phyloP scores from a whole-genome alignment of 2,329 filamentous ascomycete genomes.

The Cladosporium phlei region DNA sequence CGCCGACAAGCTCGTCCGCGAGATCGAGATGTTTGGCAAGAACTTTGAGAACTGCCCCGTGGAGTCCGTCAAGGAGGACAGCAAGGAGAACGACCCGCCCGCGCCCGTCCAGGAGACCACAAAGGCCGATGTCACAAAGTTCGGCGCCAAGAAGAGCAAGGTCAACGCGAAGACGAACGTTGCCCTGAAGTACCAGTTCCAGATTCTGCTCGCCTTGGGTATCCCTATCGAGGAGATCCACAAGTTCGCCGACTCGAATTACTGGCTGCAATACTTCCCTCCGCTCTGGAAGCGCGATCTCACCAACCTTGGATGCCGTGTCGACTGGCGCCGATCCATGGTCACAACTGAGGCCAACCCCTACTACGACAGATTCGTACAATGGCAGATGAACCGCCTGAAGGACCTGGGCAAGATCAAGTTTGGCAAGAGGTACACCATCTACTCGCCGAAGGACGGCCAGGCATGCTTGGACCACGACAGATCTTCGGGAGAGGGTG shows the following conservation, averaged over 20 bases:
- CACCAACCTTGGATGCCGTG: conserved; percentile 74
- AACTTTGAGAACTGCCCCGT: conserved; percentile 75
- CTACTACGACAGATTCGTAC: conserved; percentile 91
- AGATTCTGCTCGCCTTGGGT: conserved; percentile 88
- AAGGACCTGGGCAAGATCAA: conserved; percentile 88
- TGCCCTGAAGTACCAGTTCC: conserved; percentile 93
- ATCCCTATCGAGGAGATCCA: conserved; percentile 86
- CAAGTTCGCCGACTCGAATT: conserved; percentile 80
- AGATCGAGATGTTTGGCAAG: conserved; percentile 82
- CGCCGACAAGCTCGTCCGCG: conserved; percentile 87
- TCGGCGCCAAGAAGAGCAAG: conserved; percentile 88
- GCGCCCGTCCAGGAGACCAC: conserved; percentile 59
- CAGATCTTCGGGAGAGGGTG: conserved; percentile 71
- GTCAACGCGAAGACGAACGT: conserved; percentile 75
- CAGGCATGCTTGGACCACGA: conserved; percentile 88
- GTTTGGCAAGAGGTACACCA: conserved; percentile 87
- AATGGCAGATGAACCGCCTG: conserved; percentile 95
- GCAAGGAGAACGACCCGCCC: conserved; percentile 40
- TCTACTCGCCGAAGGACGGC: conserved; percentile 85
- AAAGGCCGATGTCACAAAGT: conserved; percentile 85
- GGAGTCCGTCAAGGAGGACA: conserved; percentile 46
- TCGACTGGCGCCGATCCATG: conserved; percentile 90
- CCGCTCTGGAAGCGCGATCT: conserved; percentile 75
- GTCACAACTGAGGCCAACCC: conserved; percentile 96
- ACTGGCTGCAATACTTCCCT: conserved; percentile 92